These are phyloP conservation scores for Apiotrichum akiyoshidainum DNA, from an alignment of 1,284 basidiomycete species.

Conservation along the genomic window DNA sequence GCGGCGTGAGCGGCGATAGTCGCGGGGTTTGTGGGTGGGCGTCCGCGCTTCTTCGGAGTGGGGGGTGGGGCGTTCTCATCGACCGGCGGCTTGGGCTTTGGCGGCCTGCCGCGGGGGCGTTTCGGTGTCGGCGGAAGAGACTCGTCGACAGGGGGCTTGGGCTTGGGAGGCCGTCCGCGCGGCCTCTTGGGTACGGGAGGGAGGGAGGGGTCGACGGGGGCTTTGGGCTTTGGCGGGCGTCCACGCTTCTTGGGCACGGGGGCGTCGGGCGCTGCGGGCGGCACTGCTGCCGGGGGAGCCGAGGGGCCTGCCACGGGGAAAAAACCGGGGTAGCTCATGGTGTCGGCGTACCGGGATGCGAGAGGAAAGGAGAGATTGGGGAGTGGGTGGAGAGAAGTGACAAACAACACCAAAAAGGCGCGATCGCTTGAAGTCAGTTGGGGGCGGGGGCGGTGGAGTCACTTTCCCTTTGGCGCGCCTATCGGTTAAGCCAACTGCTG, in stretches of 20 bases:
- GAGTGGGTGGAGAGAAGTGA: no score
- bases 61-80: background rate
- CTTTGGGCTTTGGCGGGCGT: background rate
- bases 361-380: no score
- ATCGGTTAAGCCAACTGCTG: no score
- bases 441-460: no score
- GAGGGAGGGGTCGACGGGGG: background rate
- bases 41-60: constrained; percentile 1
- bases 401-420: no score
- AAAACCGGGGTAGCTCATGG: no score
- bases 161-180: background rate
- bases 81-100: background rate
- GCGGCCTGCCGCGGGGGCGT: constrained; percentile 2
- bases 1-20: background rate
- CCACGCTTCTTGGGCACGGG: background rate
- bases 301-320: no score
- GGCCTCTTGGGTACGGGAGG: background rate
- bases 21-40: background rate
- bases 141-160: background rate
- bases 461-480: no score
- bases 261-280: background rate
- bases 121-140: background rate
- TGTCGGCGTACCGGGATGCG: no score
- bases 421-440: no score
- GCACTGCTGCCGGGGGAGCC: no score